Evolutionary conservation across 2,329 filamentous ascomycete genomes (phyloP), one percentile per base, ranked within the genome.

Genomic region (Ascochyta lentis): DNA sequence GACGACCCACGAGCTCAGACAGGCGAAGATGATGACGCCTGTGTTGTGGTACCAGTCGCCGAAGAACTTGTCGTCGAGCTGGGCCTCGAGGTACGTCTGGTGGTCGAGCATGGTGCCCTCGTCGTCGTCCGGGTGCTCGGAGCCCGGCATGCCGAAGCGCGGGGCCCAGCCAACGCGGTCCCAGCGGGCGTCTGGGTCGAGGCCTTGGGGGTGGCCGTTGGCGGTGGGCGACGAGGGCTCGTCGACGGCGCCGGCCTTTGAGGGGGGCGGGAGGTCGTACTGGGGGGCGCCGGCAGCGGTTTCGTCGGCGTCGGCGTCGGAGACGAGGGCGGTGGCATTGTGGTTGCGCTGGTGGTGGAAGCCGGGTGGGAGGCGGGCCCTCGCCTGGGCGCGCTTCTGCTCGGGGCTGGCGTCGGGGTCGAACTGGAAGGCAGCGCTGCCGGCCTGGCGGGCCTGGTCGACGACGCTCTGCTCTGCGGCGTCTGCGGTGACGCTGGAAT

Each of bases 31-130:
- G 71, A 99, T 97, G 59, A 99, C 80, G n/a, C 83, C 95, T 3
- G 93, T 88, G 76, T 99, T 99, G 77, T 99, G 93, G 76, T 98
- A 99, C 95, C 95, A 99, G 75, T 98, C 90, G 72, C 95, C 95
- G 74, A 90, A 99, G 75, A 96, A 91, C 72, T 91, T 91, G 72
- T 98, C 93, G 38, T 94, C 87, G 33, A 99, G 78, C 75, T 88
- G 89, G 57, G 87, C 84, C 73, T 99, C 96, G 23, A 98, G 76
- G 80, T 89, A 91, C 1, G 92, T 96, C 68, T 92, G 86, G 74
- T 97, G 93, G 70, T 99, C 93, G 35, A 95, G 82, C 69, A 96
- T 74, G 57, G 86, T 92, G 41, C 76, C 76, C 54, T 89, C 87
- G 38, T 82, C 80, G n/a, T 81, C 83, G 37, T 80, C 79, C 45